Evolutionary conservation across 1,284 basidiomycete species (phyloP).

Genomic region (Apiotrichum gracile): DNA sequence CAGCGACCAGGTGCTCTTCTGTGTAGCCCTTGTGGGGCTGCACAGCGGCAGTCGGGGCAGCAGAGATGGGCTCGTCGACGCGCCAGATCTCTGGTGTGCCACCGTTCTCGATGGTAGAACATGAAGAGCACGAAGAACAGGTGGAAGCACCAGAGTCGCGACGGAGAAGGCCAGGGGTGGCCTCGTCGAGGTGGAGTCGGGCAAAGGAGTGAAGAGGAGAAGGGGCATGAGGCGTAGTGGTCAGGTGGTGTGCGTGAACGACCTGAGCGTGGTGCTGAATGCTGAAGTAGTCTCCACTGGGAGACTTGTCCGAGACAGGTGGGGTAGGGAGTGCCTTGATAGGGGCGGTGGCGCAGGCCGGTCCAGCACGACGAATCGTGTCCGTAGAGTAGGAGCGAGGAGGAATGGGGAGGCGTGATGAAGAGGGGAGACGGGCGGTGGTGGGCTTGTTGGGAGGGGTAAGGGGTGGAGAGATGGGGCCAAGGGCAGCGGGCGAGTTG

Average conservation of each 20-base stretch:
- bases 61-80: not conserved
- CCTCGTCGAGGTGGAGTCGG: conserved; percentile 14
- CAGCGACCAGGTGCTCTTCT: conserved; percentile 2
- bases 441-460: conserved; percentile 10
- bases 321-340: conserved; percentile 7
- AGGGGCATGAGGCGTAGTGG: conserved; percentile 1
- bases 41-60: not conserved
- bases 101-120: not conserved
- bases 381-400: conserved; percentile 7
- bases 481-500: not conserved
- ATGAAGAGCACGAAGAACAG: conserved; percentile 10
- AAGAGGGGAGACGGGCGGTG: conserved; percentile 7
- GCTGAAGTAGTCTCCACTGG: conserved; percentile 12
- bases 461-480: conserved; percentile 9
- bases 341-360: conserved; percentile 5
- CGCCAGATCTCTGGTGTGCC: conserved; percentile 7
- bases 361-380: not conserved
- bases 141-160: conserved; percentile 13
- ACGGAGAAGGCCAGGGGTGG: conserved; percentile 5
- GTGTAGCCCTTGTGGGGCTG: conserved; percentile 1
- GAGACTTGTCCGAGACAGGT: not conserved
- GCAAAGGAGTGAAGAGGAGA: conserved; percentile 10
- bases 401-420: conserved; percentile 8
- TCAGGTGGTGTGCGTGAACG: not conserved
- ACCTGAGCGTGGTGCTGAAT: conserved; percentile 1